Evolutionary conservation across 2,329 filamentous ascomycete genomes (phyloP), one percentile per base, ranked within the genome.

Genomic region (Microdochium trichocladiopsis): DNA sequence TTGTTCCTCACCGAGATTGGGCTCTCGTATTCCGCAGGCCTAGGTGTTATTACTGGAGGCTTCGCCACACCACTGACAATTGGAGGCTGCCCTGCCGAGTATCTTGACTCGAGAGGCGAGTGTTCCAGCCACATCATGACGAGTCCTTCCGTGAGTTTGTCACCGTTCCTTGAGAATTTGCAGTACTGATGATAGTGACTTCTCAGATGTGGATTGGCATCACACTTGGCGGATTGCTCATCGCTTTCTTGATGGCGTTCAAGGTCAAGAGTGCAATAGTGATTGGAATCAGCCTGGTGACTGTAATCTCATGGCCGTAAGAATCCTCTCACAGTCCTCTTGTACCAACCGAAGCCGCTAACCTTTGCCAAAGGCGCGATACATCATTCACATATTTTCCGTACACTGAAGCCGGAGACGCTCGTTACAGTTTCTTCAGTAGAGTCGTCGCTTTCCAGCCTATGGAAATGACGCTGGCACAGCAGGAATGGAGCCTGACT

Each of bases 201-300:
- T 48, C 47, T 47, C 54, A 84, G 82, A 73, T 95, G 77, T 96
- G 91, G 91, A 81, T 95, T 51, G 91, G 88, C 11, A 86, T 95
- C 57, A 85, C 90, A 63, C 83, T 86, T 51, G 89, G 91, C 14
- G 89, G 90, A 31, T 75, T 95, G 47, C 68, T 95, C 36, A 93
- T 90, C 0, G 83, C 87, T 4, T 80, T 93, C 58, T 81, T 95
- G 68, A 90, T 90, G 87, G 80, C 86, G 18, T 91, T 86, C 66
- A 81, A 84, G 37, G 76, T 90, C 69, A 90, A 89, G 64, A 85
- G 86, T 51, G 85, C 87, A 48, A 87, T 91, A 55, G 80, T 90
- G 51, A 80, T 87, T 23, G 87, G 87, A 2, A 90, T 91, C 51
- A 72, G 81, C 10, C 70, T 90, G 6, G 86, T 90, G 3, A 88